phyloP scores from a whole-genome alignment of 148 eudicot species.

The Rhododendron mucronatum region DNA sequence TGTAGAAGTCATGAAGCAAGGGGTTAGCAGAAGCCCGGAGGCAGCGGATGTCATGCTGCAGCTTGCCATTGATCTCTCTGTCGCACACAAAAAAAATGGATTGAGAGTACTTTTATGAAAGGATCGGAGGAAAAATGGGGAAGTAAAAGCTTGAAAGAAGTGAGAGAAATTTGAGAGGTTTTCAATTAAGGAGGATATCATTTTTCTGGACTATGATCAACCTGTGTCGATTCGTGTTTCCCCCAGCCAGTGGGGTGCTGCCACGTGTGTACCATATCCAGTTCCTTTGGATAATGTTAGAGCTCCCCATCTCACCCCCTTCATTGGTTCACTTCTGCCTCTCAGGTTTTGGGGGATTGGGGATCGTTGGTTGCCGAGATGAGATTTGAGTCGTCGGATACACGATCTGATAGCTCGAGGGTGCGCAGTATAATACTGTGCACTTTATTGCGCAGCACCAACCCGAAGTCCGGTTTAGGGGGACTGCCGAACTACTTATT shows the following conservation, averaged over 20 bases:
- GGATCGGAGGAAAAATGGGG: background rate
- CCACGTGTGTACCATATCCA: slow-evolving; percentile 47
- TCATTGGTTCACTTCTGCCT: background rate
- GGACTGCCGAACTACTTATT: too few relatives aligned
- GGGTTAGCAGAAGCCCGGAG: slow-evolving; percentile 45
- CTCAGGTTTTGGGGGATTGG: background rate
- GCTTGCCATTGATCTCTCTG: slow-evolving; percentile 51
- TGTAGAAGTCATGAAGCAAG: slow-evolving; percentile 27
- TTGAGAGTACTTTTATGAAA: background rate
- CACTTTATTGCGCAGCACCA: too few relatives aligned
- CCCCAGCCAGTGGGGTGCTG: slow-evolving; percentile 28
- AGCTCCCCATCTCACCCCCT: slow-evolving; percentile 8
- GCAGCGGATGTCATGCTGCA: slow-evolving; percentile 59
- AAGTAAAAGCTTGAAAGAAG: background rate
- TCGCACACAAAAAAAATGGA: background rate
- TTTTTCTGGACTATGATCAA: slow-evolving; percentile 19
- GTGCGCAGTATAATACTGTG: too few relatives aligned
- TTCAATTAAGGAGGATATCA: slow-evolving; percentile 12
- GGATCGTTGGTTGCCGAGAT: too few relatives aligned
- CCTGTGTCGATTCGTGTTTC: slow-evolving; percentile 10
- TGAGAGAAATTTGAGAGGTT: slow-evolving; percentile 15
- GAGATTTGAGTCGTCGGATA: too few relatives aligned
- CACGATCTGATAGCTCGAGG: too few relatives aligned
- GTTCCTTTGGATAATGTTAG: slow-evolving; percentile 31
- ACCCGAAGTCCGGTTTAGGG: too few relatives aligned